phyloP scores from a whole-genome alignment of 2,329 filamentous ascomycete species.

The Clonostachys chloroleuca region DNA sequence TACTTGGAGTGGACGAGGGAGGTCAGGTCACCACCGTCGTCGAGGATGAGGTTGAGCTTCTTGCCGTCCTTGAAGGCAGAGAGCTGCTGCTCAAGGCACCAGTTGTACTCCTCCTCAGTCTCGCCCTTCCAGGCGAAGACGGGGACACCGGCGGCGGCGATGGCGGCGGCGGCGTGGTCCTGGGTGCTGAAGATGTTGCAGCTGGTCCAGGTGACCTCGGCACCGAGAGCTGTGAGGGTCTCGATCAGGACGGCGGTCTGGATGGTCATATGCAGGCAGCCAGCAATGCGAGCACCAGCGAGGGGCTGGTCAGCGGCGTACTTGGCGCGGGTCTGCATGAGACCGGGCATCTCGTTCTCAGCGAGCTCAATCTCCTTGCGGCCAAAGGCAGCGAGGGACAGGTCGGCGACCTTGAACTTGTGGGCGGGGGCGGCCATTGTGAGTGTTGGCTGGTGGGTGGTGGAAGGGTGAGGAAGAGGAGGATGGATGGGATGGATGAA shows the following conservation, averaged over 20 bases:
- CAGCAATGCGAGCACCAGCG: conserved; percentile 90
- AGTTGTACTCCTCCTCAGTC: conserved; percentile 99
- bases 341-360: conserved; percentile 95
- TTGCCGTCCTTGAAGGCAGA: conserved; percentile 93
- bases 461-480: conserved; percentile 4
- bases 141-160: conserved; percentile 87
- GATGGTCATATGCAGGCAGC: conserved; percentile 99
- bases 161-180: conserved; percentile 96
- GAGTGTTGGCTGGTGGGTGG: conserved; percentile 5
- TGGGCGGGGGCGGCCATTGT: conserved; percentile 75
- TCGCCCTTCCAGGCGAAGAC: conserved; percentile 81
- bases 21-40: conserved; percentile 97
- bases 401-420: conserved; percentile 98
- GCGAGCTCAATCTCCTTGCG: conserved; percentile 98
- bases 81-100: conserved; percentile 99
- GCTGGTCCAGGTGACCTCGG: conserved; percentile 97
- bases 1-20: conserved; percentile 96
- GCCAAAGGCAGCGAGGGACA: conserved; percentile 95
- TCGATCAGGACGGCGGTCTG: conserved; percentile 99
- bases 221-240: conserved; percentile 89
- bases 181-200: conserved; percentile 99
- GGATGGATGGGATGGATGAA: conserved; percentile 7
- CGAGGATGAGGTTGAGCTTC: conserved; percentile 97
- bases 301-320: conserved; percentile 92
- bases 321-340: conserved; percentile 91